A percentile compares a stretch with the other conserved stretches of the same genome.
Conservation (phyloP, 2,329 filamentous ascomycete species). For the Bipolaris cookei region DNA sequence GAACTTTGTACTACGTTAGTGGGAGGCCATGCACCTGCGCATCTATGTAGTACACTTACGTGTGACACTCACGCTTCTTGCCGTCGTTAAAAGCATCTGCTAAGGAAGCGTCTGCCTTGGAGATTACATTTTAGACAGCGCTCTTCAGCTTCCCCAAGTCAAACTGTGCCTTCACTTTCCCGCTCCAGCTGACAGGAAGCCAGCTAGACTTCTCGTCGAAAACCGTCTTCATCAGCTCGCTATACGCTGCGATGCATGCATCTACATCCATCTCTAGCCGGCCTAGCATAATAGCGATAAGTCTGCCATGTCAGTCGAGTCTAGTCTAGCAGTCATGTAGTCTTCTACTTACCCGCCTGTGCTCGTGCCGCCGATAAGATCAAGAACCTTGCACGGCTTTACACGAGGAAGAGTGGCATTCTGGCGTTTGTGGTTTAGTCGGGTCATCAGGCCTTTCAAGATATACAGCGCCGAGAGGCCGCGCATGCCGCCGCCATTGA, state of each 20-base stretch:
- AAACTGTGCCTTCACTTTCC: background rate
- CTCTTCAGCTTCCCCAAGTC: background rate
- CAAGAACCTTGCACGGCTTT: conserved; percentile 26
- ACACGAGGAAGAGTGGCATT: background rate
- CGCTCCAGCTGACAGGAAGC: background rate
- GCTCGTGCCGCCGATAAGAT: conserved; percentile 33
- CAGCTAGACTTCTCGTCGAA: conserved; percentile 3
- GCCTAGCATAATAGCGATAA: conserved; percentile 30
- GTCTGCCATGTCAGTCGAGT: conserved; percentile 8
- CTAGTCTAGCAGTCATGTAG: no score
- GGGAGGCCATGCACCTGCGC: background rate
- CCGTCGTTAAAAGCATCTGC: background rate
- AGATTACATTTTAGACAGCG: background rate
- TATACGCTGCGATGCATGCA: conserved; percentile 21
- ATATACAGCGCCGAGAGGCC: conserved; percentile 33
- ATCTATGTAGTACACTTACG: background rate
- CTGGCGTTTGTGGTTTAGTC: conserved; percentile 10
- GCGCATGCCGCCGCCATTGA: conserved; percentile 37
- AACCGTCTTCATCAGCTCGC: conserved; percentile 2
- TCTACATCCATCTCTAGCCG: conserved; percentile 25
- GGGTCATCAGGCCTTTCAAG: conserved; percentile 27
- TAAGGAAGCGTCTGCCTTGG: background rate
- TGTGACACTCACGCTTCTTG: background rate
- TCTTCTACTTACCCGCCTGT: conserved; percentile 24
- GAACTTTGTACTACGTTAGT: background rate